A percentile compares a stretch with the other conserved stretches of the same genome.
phyloP scores from a whole-genome alignment of 2,329 filamentous ascomycete genomes.

The Blastomyces gilchristii region DNA sequence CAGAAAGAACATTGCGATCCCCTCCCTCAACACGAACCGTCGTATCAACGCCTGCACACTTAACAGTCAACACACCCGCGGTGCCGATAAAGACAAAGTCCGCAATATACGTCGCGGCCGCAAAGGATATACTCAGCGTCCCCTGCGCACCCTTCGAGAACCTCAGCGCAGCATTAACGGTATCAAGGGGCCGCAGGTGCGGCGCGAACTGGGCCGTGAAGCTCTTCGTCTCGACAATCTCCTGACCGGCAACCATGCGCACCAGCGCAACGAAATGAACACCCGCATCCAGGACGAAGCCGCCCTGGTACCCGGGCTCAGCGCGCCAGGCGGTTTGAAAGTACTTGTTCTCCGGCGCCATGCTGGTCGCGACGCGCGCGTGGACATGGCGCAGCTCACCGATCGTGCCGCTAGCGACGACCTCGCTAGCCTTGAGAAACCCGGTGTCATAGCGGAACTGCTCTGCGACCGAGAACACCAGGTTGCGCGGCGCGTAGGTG shows the following conservation, averaged over 20 bases:
- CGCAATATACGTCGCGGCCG: constrained; percentile 41
- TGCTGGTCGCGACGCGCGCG: constrained; percentile 35
- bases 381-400: constrained; percentile 44
- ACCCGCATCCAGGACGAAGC: constrained; percentile 50
- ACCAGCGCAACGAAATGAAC: constrained; percentile 47
- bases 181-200: constrained; percentile 48
- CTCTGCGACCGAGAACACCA: constrained; percentile 44
- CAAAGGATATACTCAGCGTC: constrained; percentile 43
- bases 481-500: constrained; percentile 31
- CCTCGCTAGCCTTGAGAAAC: constrained; percentile 37
- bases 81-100: constrained; percentile 44
- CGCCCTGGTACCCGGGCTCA: constrained; percentile 46
- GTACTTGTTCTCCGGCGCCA: constrained; percentile 45
- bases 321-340: constrained; percentile 49
- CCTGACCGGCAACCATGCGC: constrained; percentile 38
- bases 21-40: constrained; percentile 33
- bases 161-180: constrained; percentile 43
- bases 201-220: constrained; percentile 42
- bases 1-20: constrained; percentile 42
- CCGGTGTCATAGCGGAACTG: constrained; percentile 47
- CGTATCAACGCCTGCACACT: constrained; percentile 28
- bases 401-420: constrained; percentile 32
- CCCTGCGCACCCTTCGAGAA: constrained; percentile 41
- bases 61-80: constrained; percentile 40
- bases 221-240: constrained; percentile 36